Percentiles rank a stretch among this genome's conserved stretches.
phyloP scores from a whole-genome alignment of 2,329 filamentous ascomycete genomes.

The Cladosporium colombiae region DNA sequence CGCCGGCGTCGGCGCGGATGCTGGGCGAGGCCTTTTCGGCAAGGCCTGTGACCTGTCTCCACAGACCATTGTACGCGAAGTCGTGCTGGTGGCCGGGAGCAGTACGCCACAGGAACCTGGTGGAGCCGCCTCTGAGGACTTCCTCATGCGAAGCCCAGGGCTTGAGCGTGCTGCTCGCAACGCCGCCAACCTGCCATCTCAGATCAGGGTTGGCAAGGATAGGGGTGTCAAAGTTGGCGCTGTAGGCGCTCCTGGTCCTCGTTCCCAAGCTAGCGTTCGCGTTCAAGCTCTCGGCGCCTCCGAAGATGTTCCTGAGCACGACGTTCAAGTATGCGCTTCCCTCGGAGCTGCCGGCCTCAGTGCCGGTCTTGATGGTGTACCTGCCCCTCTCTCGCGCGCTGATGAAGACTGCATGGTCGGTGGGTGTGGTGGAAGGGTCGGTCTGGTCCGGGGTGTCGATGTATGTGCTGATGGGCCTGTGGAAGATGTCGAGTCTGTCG shows the following conservation, averaged over 20 bases:
- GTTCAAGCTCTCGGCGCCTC: slow-evolving; percentile 86
- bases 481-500: slow-evolving; percentile 82
- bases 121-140: slow-evolving; percentile 72
- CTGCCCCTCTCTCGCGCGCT: slow-evolving; percentile 76
- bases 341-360: slow-evolving; percentile 89
- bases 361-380: slow-evolving; percentile 88
- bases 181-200: slow-evolving; percentile 73
- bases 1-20: slow-evolving; percentile 81
- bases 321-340: slow-evolving; percentile 89
- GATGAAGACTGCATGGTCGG: slow-evolving; percentile 79
- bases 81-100: slow-evolving; percentile 65
- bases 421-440: slow-evolving; percentile 68
- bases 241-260: slow-evolving; percentile 87
- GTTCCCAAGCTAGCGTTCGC: slow-evolving; percentile 87
- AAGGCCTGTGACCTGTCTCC: slow-evolving; percentile 86
- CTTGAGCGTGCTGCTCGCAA: slow-evolving; percentile 84
- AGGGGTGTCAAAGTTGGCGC: slow-evolving; percentile 79
- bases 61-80: slow-evolving; percentile 75
- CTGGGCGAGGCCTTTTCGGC: slow-evolving; percentile 74
- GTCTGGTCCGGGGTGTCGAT: slow-evolving; percentile 73
- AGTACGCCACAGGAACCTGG: slow-evolving; percentile 75
- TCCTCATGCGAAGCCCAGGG: slow-evolving; percentile 95
- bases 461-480: slow-evolving; percentile 77
- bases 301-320: slow-evolving; percentile 87
- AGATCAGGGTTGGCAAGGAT: slow-evolving; percentile 82